Evolutionary conservation across 306 rosid genomes (phyloP).

Genomic region (Calophaca sinica): DNA sequence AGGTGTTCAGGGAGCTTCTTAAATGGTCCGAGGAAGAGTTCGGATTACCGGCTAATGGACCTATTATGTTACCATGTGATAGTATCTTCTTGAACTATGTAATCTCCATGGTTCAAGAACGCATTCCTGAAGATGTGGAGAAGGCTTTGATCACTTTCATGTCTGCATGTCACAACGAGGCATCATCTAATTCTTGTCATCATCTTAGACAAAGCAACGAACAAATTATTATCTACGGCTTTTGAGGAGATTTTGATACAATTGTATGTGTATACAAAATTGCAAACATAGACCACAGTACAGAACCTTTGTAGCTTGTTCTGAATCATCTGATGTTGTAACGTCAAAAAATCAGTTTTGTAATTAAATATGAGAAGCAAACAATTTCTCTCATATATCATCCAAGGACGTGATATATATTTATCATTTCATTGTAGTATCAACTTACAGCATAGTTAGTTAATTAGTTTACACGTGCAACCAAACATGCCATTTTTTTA

Average conservation of each 20-base stretch:
- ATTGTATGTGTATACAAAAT: background rate
- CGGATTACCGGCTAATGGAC: slow-evolving; percentile 37
- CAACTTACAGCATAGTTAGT: no score
- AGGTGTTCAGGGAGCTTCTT: slow-evolving; percentile 47
- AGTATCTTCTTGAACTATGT: slow-evolving; percentile 46
- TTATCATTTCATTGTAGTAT: no score
- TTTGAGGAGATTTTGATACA: slow-evolving; percentile 36
- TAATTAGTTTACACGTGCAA: no score
- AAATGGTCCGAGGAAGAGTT: slow-evolving; percentile 55
- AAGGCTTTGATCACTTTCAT: slow-evolving; percentile 49
- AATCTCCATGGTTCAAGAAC: slow-evolving; percentile 38
- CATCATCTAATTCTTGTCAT: slow-evolving; percentile 31
- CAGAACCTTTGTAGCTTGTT: background rate
- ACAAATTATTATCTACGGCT: slow-evolving; percentile 44
- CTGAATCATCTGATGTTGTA: no score
- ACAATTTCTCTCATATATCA: background rate
- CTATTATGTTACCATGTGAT: slow-evolving; percentile 49
- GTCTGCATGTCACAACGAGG: slow-evolving; percentile 38
- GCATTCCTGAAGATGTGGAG: slow-evolving; percentile 44
- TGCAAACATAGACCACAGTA: no score
- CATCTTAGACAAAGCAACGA: slow-evolving; percentile 19
- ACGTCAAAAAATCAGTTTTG: slow-evolving; percentile 36
- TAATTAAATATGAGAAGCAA: slow-evolving; percentile 14
- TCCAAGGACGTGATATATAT: no score
- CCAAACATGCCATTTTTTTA: no score